Evolutionary conservation across 805 yeast genomes (phyloP), one percentile per base, ranked within the genome.

Genomic region (Myxozyma mucilagina): DNA sequence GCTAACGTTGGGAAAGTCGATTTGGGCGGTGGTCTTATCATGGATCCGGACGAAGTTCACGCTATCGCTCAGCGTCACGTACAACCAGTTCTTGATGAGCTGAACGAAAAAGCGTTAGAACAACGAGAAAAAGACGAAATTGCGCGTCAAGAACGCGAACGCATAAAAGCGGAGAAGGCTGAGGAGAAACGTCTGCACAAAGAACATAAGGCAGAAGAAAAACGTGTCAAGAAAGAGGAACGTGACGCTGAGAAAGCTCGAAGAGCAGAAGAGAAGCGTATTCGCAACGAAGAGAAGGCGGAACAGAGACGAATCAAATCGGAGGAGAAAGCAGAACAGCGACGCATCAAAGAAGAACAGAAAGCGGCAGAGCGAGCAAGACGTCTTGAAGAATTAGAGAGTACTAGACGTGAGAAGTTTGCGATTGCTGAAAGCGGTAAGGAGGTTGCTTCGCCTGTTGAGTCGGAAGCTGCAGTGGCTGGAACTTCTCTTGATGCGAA

Each of bases 21-120:
- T 70, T 76, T 93, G 64, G 99, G 99, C 62, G 97, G 96, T 64
- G 98, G 97, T 1, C 79, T 89, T 60, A 83, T 81, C 70, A 84
- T 93, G 81, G 79, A 88, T 43, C 87, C 82, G 61, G 81, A 79
- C 20, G 97, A 92, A 70, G 83, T 94, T 63, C 87, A 89, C 65
- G 81, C 81, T 54, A 82, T 93, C 77, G 98, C 99, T 20, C 77
- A 84, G 62, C 81, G 85, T 50, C 79, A 89, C 70, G 96, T 94
- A 60, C 80, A 82, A 67, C 99, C 99, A 8, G 91, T 93, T 4
- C 78, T 93, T 69, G 80, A 79, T 43, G 92, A 90, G 73, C 84
- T 93, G 69, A 79, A 82, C 68, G 75, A 79, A 49, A 86, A 88
- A 70, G 96, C 96, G 20, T 79, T 75, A 24, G 81, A 82, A 51